Evolutionary conservation across 441 rosid genomes (phyloP).

Genomic region (Raphanus hybrid): DNA sequence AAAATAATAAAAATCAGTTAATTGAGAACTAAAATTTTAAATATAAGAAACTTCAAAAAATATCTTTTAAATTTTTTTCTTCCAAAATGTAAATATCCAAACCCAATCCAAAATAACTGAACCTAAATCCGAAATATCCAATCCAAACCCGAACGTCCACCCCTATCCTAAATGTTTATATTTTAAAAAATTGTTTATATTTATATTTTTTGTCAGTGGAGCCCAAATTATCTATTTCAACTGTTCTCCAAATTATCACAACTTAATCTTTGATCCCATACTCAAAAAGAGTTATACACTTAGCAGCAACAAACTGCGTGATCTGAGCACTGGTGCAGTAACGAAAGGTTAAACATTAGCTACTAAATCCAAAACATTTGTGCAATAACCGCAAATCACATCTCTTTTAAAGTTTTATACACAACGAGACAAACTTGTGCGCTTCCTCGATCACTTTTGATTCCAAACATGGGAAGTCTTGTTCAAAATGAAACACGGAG

Average conservation of each 20-base stretch:
- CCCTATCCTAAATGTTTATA: too few relatives aligned
- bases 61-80: too few relatives aligned
- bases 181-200: too few relatives aligned
- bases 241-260: not conserved
- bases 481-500: conserved; percentile 31
- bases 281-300: not conserved
- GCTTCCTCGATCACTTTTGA: conserved; percentile 11
- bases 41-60: too few relatives aligned
- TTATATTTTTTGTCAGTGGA: not conserved
- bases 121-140: too few relatives aligned
- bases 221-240: not conserved
- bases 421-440: conserved; percentile 9
- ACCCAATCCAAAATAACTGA: too few relatives aligned
- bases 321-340: not conserved
- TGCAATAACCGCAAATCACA: conserved; percentile 12
- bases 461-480: conserved; percentile 20
- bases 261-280: not conserved
- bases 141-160: too few relatives aligned
- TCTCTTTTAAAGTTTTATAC: not conserved
- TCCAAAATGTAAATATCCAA: too few relatives aligned
- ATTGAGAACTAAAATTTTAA: too few relatives aligned
- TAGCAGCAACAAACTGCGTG: not conserved
- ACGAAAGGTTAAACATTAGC: not conserved
- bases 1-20: too few relatives aligned
- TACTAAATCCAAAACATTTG: too few relatives aligned